Evolutionary conservation across 2,329 filamentous ascomycete genomes (phyloP).

Genomic region (Colletotrichum salicis): DNA sequence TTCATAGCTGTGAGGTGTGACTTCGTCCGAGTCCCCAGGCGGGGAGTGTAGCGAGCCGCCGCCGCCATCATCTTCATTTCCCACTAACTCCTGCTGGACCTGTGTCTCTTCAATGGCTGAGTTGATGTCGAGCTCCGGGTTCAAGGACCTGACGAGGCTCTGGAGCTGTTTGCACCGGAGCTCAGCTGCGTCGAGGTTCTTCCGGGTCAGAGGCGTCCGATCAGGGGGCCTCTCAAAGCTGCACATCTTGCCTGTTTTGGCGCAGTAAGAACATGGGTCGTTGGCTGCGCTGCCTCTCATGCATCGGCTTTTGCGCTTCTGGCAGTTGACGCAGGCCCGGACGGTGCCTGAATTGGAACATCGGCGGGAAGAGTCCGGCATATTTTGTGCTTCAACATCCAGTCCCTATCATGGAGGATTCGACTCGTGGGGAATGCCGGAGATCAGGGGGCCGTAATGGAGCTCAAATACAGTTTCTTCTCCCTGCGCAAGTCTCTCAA

Average conservation of each 20-base stretch:
- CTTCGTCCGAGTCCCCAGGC: constrained; percentile 15
- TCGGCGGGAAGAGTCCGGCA: neutral
- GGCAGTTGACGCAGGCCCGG: constrained; percentile 38
- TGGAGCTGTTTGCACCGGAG: constrained; percentile 42
- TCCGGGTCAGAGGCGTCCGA: constrained; percentile 48
- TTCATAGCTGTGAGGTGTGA: constrained; percentile 33
- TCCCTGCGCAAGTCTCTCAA: too few species aligned
- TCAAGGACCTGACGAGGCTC: constrained; percentile 41
- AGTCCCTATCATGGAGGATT: too few species aligned
- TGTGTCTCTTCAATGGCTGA: constrained; percentile 18
- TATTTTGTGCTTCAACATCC: neutral
- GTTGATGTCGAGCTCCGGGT: constrained; percentile 43
- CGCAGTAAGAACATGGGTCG: constrained; percentile 45
- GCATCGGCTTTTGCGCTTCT: constrained; percentile 36
- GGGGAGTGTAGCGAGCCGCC: neutral
- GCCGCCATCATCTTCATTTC: constrained; percentile 2
- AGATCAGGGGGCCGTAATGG: too few species aligned
- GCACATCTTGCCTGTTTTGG: constrained; percentile 44
- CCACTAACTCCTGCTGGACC: neutral
- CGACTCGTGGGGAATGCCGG: too few species aligned
- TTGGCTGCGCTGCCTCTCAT: constrained; percentile 25
- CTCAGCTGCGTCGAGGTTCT: constrained; percentile 48
- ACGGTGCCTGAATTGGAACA: neutral
- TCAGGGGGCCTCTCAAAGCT: constrained; percentile 46
- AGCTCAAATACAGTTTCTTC: too few species aligned